A percentile compares a stretch with the other conserved stretches of the same genome.
phyloP scores from a whole-genome alignment of 495 filamentous ascomycete genomes.

The Aspergillus ellipticus region DNA sequence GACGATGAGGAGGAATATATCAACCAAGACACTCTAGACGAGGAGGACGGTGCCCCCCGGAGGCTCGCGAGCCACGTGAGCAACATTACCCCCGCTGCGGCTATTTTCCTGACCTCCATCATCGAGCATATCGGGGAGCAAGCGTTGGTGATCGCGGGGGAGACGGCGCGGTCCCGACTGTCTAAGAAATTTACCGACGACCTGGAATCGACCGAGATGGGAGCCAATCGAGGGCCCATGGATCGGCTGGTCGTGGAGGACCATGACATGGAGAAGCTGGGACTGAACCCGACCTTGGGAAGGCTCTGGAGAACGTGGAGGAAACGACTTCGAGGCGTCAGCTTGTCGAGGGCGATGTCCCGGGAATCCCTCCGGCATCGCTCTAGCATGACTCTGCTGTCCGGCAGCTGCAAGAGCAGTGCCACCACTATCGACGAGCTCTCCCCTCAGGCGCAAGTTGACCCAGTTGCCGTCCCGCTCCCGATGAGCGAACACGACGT shows the following conservation, averaged over 20 bases:
- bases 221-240: conserved; percentile 29
- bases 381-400: conserved; percentile 14
- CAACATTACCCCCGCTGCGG: conserved; percentile 83
- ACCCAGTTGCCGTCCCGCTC: conserved; percentile 56
- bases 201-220: conserved; percentile 17
- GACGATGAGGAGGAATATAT: conserved; percentile 90
- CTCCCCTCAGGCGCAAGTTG: conserved; percentile 28
- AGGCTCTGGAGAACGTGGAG: conserved; percentile 95
- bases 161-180: conserved; percentile 76
- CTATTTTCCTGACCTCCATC: conserved; percentile 93
- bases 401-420: conserved; percentile 38
- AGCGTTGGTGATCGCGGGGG: conserved; percentile 78
- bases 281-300: conserved; percentile 80
- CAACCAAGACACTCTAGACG: conserved; percentile 63
- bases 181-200: conserved; percentile 30
- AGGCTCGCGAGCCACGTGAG: conserved; percentile 57
- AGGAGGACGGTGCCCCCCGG: conserved; percentile 43
- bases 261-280: conserved; percentile 87
- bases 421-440: conserved; percentile 34
- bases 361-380: conserved; percentile 45
- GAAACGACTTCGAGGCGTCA: conserved; percentile 59
- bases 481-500: conserved; percentile 67
- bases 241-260: conserved; percentile 81
- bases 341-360: conserved; percentile 35
- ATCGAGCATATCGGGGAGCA: conserved; percentile 94